A percentile compares a stretch with the other conserved stretches of the same genome.
Evolutionary conservation across 2,329 filamentous ascomycete species (phyloP).

Genomic region (Trichoderma semiorbis): DNA sequence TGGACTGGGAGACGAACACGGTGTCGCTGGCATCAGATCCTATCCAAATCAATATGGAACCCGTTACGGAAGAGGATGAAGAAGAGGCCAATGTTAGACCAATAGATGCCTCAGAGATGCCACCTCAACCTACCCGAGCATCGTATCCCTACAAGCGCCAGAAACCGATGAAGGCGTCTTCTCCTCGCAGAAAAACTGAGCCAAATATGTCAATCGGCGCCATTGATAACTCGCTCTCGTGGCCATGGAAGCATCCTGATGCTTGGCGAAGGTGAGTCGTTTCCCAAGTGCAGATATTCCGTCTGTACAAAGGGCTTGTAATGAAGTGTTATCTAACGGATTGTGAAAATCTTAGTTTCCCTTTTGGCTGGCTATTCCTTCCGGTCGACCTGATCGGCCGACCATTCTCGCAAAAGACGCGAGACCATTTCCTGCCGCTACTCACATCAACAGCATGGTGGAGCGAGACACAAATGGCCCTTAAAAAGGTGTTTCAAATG

Average conservation of each 20-base stretch:
- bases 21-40: conserved; percentile 87
- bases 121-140: conserved; percentile 39
- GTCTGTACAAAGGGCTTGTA: background rate
- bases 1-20: conserved; percentile 78
- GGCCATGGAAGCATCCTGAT: conserved; percentile 99
- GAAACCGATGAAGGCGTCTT: conserved; percentile 79
- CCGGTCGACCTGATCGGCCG: conserved; percentile 94
- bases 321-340: background rate
- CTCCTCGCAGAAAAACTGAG: conserved; percentile 42
- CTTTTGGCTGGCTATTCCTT: conserved; percentile 97
- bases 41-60: conserved; percentile 61
- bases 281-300: background rate
- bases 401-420: conserved; percentile 90
- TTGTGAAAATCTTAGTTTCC: conserved; percentile 64
- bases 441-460: conserved; percentile 96
- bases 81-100: conserved; percentile 50
- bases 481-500: conserved; percentile 83
- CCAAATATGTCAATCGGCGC: conserved; percentile 77
- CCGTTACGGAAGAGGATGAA: conserved; percentile 40
- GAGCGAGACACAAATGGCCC: conserved; percentile 84
- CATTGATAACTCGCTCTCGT: conserved; percentile 96
- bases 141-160: conserved; percentile 71
- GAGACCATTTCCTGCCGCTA: conserved; percentile 92
- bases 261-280: conserved; percentile 61
- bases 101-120: conserved; percentile 48